Conservation (phyloP, 2,329 filamentous ascomycete genomes). For the Hypomyces perniciosus region DNA sequence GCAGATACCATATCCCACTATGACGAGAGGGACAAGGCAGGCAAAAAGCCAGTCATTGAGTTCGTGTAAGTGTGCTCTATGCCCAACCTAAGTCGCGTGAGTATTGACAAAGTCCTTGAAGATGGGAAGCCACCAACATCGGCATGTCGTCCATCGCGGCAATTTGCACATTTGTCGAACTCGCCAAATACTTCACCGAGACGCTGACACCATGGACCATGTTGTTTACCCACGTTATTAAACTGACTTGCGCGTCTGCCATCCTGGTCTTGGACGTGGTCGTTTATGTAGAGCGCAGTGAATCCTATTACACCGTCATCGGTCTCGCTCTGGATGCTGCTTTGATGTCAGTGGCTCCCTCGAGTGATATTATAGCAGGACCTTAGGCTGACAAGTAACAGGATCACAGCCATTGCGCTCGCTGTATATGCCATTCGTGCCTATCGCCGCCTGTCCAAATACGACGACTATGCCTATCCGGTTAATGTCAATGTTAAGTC, state of each 20-base stretch:
- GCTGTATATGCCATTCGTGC: conserved; percentile 41
- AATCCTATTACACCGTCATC: conserved; percentile 42
- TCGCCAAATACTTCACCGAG: conserved; percentile 42
- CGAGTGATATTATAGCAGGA: neutral
- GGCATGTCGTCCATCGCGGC: conserved; percentile 42
- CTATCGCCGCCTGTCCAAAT: conserved; percentile 42
- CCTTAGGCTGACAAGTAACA: conserved; percentile 17
- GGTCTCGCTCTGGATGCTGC: conserved; percentile 43
- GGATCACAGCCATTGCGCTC: conserved; percentile 37
- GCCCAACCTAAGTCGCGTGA: neutral
- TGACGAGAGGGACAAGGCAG: conserved; percentile 33
- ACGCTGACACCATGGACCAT: conserved; percentile 50
- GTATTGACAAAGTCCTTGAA: conserved; percentile 19
- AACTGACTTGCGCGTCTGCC: conserved; percentile 39
- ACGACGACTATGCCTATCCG: conserved; percentile 46
- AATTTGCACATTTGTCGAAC: conserved; percentile 41
- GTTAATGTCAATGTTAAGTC: conserved; percentile 45
- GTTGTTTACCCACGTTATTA: conserved; percentile 46
- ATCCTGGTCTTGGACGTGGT: conserved; percentile 47
- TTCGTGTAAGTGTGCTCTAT: conserved; percentile 39
- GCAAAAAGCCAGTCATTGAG: conserved; percentile 39
- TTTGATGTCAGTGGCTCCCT: conserved; percentile 39
- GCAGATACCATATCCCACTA: conserved; percentile 40
- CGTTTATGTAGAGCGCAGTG: conserved; percentile 39
- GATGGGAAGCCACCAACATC: conserved; percentile 51